Base-by-base conservation (phyloP, 805 yeast species). In the Candida corydali region DNA sequence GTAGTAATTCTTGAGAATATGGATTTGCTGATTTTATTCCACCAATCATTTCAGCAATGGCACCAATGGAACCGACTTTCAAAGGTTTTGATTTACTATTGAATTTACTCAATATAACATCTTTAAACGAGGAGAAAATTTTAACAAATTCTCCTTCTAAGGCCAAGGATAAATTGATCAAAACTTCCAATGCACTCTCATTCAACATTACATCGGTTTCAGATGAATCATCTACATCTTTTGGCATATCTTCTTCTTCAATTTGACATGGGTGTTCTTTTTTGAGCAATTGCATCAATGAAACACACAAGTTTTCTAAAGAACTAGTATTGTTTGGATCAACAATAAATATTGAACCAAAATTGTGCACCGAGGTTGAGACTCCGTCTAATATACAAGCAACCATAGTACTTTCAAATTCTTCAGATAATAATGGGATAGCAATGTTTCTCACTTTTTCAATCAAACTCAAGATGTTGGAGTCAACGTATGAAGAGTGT, bases 181-280 rank as follows among this genome's bases (percentile, higher is more conserved):
- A 69, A 17, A 87, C 88, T 59, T 93, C 98, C 49, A 86, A 69
- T 28, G 95, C 86, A 42, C 86, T 73, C 55, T 91, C 97, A 49
- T 79, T 79, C 43, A 93, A 71, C 48, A 87, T 72, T 16, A 88
- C 86, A 41, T 65, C 72, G 41, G 69, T 52, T 50, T 67, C 73
- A 17, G 70, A 63, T 15, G 70, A 44, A 41, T 67, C 63, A 40
- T 69, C 82, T 44, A 75, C 80, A 28, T 68, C 75, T 29, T 68
- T 73, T 39, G 68, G 81, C 42, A 77, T 84, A 40, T 73, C 83
- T 46, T 78, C 81, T 42, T 67, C 73, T 48, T 80, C 77, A 20
- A 79, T 64, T 71, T 89, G 96, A 56, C 88, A 86, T 35, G 82
- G 72, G 57, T 91, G 98, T 50, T 82, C 81, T 55, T 85, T 86